Evolutionary conservation across 192 early-diverging fungal genomes (phyloP), one percentile per base, ranked within the genome.

Genomic region (Podila verticillata): DNA sequence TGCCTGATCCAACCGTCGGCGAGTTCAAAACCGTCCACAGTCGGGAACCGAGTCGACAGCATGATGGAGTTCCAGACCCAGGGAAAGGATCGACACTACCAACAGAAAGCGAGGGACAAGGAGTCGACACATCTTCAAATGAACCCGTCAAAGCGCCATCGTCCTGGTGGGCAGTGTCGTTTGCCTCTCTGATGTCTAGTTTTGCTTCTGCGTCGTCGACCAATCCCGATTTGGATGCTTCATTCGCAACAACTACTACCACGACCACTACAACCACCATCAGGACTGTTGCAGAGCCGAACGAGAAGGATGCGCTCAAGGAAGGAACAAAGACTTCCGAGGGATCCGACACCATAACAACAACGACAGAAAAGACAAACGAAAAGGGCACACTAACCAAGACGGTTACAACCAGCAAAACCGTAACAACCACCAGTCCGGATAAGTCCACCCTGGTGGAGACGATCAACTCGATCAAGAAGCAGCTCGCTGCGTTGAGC

Each of bases 1-100:
- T 84, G 83, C 83, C 83, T 9, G 79, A 84, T 34, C 83, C 79
- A 29, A 63, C 71, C 9, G 73, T 84, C 2, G 61, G 65, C 10
- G 75, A 75, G 29, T 80, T 80, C 66, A 72, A 72, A 28, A 51
- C 65, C 9, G 66, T 80, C 7, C 77, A 80, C 54, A 63, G 29
- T 56, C 65, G 77, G 9, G 77, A 80, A 19, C 56, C 34, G 31
- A 80, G 77, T 47, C 65, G 54, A 35, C 64, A 80, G 5, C 54
- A 58, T 13, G 32, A 15, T 48, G n/a, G 54, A 44, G 34, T 22
- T 24, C 19, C 49, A 47, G 32, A 36, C 5, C 61, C 32, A 31
- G 32, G 34, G 4, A 22, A 24, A 29, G 3, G 31, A 22, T 10
- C 60, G 29, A 32, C 31, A 28, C 34, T 12, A 60, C 20, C 63